phyloP scores from a whole-genome alignment of 208 protist species.

The Trichomonas vaginalis region DNA sequence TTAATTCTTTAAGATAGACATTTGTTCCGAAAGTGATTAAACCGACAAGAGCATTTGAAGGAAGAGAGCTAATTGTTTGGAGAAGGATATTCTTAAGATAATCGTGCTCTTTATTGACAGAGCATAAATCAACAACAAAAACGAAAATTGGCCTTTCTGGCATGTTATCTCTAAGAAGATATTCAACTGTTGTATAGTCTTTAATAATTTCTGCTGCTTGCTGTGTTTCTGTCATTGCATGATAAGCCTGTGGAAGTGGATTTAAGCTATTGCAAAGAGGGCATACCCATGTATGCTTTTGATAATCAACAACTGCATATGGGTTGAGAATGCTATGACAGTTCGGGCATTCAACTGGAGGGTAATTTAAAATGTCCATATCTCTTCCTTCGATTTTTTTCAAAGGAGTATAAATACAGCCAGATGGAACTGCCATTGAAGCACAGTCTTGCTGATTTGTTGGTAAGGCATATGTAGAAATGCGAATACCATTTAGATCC shows the following conservation, averaged over 20 bases:
- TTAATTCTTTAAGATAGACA: conserved; percentile 62
- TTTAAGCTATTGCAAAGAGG: conserved; percentile 74
- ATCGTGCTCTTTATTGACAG: conserved; percentile 43
- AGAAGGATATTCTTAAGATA: conserved; percentile 66
- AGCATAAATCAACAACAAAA: conserved; percentile 85
- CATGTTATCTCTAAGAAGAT: conserved; percentile 46
- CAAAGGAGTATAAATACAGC: conserved; percentile 82
- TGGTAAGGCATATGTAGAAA: conserved; percentile 78
- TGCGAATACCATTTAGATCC: conserved; percentile 57
- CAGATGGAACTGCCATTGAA: conserved; percentile 73
- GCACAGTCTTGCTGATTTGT: conserved; percentile 69
- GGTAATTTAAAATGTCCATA: not conserved
- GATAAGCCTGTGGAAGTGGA: conserved; percentile 70
- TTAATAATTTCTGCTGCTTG: conserved; percentile 64
- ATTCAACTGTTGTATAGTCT: conserved; percentile 77
- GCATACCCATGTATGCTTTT: conserved; percentile 64
- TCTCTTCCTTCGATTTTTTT: conserved; percentile 39
- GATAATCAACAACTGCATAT: conserved; percentile 42
- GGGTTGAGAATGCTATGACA: not conserved
- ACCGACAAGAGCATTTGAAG: conserved; percentile 66
- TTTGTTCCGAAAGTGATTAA: conserved; percentile 84
- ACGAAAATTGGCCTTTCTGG: conserved; percentile 49
- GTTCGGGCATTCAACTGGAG: not conserved
- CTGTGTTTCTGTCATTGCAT: conserved; percentile 61
- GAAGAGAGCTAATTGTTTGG: conserved; percentile 65